These are phyloP conservation scores for Cercospora sp. DNA, from an alignment of 2,329 filamentous ascomycete genomes.

Conservation along the genomic window DNA sequence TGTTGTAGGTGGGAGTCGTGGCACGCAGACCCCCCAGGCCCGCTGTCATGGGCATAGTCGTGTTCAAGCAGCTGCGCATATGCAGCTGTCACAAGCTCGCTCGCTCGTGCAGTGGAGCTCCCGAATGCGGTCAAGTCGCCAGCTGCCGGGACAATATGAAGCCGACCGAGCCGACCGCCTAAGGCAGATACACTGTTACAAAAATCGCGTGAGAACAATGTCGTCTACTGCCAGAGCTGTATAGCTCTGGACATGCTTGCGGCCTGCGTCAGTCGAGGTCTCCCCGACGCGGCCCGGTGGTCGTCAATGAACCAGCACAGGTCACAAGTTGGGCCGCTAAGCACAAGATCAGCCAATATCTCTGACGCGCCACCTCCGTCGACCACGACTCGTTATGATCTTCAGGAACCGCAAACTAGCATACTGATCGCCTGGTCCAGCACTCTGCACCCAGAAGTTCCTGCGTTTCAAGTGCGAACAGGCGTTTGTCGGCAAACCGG, in stretches of 20 bases:
- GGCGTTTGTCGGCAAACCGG: not conserved
- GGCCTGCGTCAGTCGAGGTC: not conserved
- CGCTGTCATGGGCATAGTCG: not conserved
- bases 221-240: not conserved
- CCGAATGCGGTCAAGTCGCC: not conserved
- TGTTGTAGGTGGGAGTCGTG: not conserved
- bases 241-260: not conserved
- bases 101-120: not conserved
- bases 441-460: not conserved
- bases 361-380: not conserved
- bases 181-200: not conserved
- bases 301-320: not conserved
- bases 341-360: not conserved
- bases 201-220: not conserved
- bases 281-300: not conserved
- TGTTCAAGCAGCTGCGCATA: not conserved
- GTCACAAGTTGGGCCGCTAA: not conserved
- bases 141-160: not conserved
- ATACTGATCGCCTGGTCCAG: not conserved
- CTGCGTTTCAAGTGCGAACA: not conserved
- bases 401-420: slow-evolving; percentile 1
- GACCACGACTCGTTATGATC: not conserved
- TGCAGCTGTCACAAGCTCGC: slow-evolving; percentile 7
- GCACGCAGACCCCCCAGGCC: not conserved
- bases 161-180: not conserved